Evolutionary conservation across 805 yeast species (phyloP).

Genomic region (Komagataella populi): DNA sequence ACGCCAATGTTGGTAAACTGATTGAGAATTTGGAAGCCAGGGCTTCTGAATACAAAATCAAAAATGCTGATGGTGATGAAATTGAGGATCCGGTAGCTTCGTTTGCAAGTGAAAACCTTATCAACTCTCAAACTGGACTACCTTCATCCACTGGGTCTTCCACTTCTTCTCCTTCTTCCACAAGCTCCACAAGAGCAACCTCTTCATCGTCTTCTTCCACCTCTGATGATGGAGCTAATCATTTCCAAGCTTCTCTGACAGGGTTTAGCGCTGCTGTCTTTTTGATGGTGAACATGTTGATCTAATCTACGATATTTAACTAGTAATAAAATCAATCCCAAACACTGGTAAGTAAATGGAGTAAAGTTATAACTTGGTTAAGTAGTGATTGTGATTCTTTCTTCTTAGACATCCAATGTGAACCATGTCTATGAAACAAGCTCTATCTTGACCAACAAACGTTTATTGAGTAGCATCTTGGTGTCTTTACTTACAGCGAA

Average conservation of each 20-base stretch:
- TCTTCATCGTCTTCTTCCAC: slow-evolving; percentile 5
- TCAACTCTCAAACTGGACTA: slow-evolving; percentile 16
- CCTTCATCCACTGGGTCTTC: slow-evolving; percentile 5
- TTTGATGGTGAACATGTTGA: neutral
- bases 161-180: slow-evolving; percentile 14
- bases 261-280: neutral
- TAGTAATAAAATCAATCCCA: neutral
- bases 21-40: slow-evolving; percentile 11
- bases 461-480: too few species aligned
- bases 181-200: neutral
- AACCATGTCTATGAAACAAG: too few species aligned
- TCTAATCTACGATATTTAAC: neutral
- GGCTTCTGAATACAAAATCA: slow-evolving; percentile 25
- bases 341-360: neutral
- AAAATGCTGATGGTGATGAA: slow-evolving; percentile 19
- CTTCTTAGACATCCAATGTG: too few species aligned
- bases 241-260: neutral
- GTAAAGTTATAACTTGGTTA: too few species aligned
- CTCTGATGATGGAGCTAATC: neutral
- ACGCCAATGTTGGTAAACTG: slow-evolving; percentile 29
- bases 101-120: slow-evolving; percentile 19
- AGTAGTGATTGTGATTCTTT: too few species aligned
- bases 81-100: slow-evolving; percentile 22
- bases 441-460: too few species aligned
- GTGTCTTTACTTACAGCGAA: too few species aligned